Evolutionary conservation across 2,329 filamentous ascomycete genomes (phyloP).

Genomic region (Fusarium algeriense): DNA sequence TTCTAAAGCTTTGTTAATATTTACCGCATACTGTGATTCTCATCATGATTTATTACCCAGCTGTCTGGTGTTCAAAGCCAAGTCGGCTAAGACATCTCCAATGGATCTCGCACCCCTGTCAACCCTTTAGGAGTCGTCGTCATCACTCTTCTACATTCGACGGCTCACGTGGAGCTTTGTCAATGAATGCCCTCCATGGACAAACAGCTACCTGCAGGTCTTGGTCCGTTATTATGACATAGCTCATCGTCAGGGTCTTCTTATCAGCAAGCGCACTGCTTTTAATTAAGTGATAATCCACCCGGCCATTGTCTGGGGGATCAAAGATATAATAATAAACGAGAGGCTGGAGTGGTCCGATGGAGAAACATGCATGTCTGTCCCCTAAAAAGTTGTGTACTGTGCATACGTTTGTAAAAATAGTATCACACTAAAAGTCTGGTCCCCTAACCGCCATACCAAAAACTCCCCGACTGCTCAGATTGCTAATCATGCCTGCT

Average conservation of each 20-base stretch:
- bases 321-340: background rate
- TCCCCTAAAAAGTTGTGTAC: conserved; percentile 10
- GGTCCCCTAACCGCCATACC: conserved; percentile 3
- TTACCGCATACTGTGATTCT: background rate
- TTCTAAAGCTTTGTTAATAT: background rate
- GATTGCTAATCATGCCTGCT: conserved; percentile 6
- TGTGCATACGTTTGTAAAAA: conserved; percentile 11
- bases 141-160: conserved; percentile 22
- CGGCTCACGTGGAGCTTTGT: background rate
- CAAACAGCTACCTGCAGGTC: conserved; percentile 16
- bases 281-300: conserved; percentile 5
- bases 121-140: conserved; percentile 32
- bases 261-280: conserved; percentile 10
- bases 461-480: conserved; percentile 22
- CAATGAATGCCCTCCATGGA: background rate
- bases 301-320: conserved; percentile 2
- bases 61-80: background rate
- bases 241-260: conserved; percentile 1
- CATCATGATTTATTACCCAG: background rate
- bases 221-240: conserved; percentile 11
- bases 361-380: conserved; percentile 10
- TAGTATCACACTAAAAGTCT: conserved; percentile 27
- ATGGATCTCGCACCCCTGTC: conserved; percentile 25
- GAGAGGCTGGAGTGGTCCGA: conserved; percentile 26
- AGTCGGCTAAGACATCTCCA: background rate